phyloP scores from a whole-genome alignment of 2,329 filamentous ascomycete species.

The Knoxdaviesia capensis region DNA sequence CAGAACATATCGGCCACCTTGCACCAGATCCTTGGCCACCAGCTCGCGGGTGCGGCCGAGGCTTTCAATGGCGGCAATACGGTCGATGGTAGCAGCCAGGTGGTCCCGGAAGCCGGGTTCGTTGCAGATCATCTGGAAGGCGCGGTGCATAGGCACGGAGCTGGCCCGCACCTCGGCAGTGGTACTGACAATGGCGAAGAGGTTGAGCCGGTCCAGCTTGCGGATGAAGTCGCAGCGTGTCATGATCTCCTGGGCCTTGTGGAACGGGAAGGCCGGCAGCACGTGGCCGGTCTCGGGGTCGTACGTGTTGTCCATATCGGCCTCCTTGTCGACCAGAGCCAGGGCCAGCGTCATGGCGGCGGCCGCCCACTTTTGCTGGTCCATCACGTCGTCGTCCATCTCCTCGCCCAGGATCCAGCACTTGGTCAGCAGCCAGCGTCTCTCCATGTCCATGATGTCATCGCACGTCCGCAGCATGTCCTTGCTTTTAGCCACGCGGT shows the following conservation, averaged over 20 bases:
- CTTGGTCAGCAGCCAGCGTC: slow-evolving; percentile 59
- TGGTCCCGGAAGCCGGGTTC: slow-evolving; percentile 63
- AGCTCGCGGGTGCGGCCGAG: slow-evolving; percentile 85
- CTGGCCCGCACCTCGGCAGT: slow-evolving; percentile 75
- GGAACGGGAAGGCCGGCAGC: slow-evolving; percentile 62
- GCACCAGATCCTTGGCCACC: slow-evolving; percentile 83
- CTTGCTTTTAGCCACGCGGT: slow-evolving; percentile 66
- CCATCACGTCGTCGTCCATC: slow-evolving; percentile 96
- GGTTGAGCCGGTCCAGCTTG: slow-evolving; percentile 76
- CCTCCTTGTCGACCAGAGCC: slow-evolving; percentile 69
- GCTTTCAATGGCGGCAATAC: slow-evolving; percentile 85
- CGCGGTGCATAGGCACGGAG: slow-evolving; percentile 88
- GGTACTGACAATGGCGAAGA: slow-evolving; percentile 75
- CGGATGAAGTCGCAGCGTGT: slow-evolving; percentile 90
- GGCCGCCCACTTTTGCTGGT: slow-evolving; percentile 88
- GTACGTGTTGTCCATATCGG: slow-evolving; percentile 44
- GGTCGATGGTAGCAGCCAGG: slow-evolving; percentile 60
- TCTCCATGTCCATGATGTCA: slow-evolving; percentile 44
- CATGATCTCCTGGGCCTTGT: slow-evolving; percentile 80
- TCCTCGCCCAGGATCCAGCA: slow-evolving; percentile 54
- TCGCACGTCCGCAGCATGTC: slow-evolving; percentile 69
- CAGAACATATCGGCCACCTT: slow-evolving; percentile 45
- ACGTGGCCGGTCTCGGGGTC: slow-evolving; percentile 48
- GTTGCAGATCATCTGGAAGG: slow-evolving; percentile 67
- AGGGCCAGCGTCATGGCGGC: slow-evolving; percentile 87